A percentile compares a stretch with the other conserved stretches of the same genome.
These are phyloP conservation scores for Asterella californica DNA, from an alignment of 225 moss, liverwort and hornwort species.

Conservation along the genomic window DNA sequence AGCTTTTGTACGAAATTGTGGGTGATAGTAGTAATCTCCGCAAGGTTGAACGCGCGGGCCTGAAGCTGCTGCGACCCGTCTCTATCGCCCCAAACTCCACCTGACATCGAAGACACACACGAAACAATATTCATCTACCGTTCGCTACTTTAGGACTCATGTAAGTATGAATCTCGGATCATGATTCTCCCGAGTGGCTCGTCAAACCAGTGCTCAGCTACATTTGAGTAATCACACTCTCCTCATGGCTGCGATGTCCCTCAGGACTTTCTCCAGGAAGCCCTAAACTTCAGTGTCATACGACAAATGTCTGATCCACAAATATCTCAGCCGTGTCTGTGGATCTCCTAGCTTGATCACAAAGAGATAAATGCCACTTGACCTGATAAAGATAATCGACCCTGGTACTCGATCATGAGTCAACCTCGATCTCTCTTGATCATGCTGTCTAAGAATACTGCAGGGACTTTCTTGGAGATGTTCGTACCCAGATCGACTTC, in stretches of 20 bases:
- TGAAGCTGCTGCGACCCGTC: constrained; percentile 15
- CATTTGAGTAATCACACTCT: not conserved
- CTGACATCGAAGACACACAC: not conserved
- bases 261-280: too few species aligned
- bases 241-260: too few species aligned
- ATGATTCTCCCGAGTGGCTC: not conserved
- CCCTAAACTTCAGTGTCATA: not conserved
- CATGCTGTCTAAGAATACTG: not conserved
- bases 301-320: too few species aligned
- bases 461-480: too few species aligned
- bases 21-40: constrained; percentile 22
- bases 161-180: not conserved
- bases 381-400: too few species aligned
- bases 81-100: constrained; percentile 1
- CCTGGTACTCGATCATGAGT: too few species aligned
- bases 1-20: constrained; percentile 27
- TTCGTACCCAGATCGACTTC: too few species aligned
- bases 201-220: too few species aligned
- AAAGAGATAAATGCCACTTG: too few species aligned
- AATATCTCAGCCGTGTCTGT: too few species aligned
- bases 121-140: not conserved
- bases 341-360: too few species aligned
- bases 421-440: not conserved
- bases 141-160: not conserved
- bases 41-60: constrained; percentile 25